These are phyloP conservation scores for Colletotrichum limetticola DNA, from an alignment of 2,329 filamentous ascomycete species.

Conservation along the genomic window DNA sequence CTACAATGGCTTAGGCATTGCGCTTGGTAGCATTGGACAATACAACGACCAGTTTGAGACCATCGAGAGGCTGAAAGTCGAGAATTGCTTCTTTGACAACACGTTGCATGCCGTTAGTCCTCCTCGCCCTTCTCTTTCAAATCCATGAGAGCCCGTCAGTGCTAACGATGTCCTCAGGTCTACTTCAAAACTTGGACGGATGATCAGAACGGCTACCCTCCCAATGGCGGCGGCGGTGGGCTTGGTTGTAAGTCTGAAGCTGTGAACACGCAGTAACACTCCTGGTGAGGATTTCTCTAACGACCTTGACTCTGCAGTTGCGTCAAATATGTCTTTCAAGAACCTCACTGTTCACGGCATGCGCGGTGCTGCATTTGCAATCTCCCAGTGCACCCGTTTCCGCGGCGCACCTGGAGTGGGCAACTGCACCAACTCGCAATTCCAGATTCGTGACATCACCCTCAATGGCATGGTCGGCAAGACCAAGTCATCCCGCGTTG, in stretches of 20 bases:
- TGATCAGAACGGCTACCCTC: slow-evolving; percentile 53
- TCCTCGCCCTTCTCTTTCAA: slow-evolving; percentile 44
- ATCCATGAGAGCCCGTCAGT: slow-evolving; percentile 51
- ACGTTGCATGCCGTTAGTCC: slow-evolving; percentile 47
- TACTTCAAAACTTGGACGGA: slow-evolving; percentile 63
- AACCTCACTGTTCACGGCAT: slow-evolving; percentile 32
- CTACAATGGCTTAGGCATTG: slow-evolving; percentile 54
- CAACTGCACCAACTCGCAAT: slow-evolving; percentile 47
- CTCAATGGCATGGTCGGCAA: slow-evolving; percentile 24
- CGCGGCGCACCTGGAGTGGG: slow-evolving; percentile 42
- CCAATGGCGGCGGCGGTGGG: slow-evolving; percentile 61
- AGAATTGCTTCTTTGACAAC: slow-evolving; percentile 51
- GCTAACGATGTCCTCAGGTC: slow-evolving; percentile 52
- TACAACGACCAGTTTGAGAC: slow-evolving; percentile 54
- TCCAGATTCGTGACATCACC: slow-evolving; percentile 43
- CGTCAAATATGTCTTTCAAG: slow-evolving; percentile 16
- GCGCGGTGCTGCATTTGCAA: slow-evolving; percentile 41
- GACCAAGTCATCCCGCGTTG: slow-evolving; percentile 17
- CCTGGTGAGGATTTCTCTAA: too few relatives aligned
- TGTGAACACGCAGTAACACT: neutral
- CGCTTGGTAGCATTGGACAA: slow-evolving; percentile 60
- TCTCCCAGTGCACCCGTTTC: slow-evolving; percentile 46
- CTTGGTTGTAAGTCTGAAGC: slow-evolving; percentile 47
- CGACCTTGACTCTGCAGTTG: neutral
- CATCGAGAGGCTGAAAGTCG: slow-evolving; percentile 51